Evolutionary conservation across 805 yeast genomes (phyloP).

Genomic region (Teunomyces atbi): DNA sequence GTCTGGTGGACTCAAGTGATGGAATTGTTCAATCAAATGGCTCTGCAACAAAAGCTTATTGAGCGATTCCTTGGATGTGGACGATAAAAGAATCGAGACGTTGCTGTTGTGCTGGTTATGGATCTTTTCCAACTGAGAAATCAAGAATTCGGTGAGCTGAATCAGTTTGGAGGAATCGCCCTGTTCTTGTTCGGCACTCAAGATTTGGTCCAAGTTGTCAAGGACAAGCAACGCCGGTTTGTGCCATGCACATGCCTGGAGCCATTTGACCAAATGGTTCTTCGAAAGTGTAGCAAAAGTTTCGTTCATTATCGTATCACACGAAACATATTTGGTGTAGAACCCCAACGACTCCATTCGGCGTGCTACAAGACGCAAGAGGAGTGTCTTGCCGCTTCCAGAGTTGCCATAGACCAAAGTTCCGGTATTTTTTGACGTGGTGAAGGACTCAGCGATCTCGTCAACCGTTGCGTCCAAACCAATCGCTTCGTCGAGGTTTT

Average conservation of each 20-base stretch:
- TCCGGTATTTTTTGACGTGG: constrained; percentile 49
- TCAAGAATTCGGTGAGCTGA: constrained; percentile 63
- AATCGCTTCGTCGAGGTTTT: constrained; percentile 33
- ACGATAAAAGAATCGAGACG: constrained; percentile 59
- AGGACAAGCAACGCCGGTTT: constrained; percentile 72
- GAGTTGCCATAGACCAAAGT: constrained; percentile 66
- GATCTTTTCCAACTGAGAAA: constrained; percentile 42
- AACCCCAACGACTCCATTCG: constrained; percentile 43
- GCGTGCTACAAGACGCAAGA: constrained; percentile 43
- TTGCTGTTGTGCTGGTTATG: constrained; percentile 43
- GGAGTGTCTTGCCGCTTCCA: constrained; percentile 78
- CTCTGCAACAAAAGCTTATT: constrained; percentile 61
- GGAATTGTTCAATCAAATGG: constrained; percentile 66
- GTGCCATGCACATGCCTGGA: constrained; percentile 65
- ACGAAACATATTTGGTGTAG: constrained; percentile 46
- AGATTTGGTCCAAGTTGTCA: constrained; percentile 74
- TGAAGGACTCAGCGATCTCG: constrained; percentile 38
- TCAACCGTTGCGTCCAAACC: constrained; percentile 54
- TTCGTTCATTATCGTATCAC: constrained; percentile 59
- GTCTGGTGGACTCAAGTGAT: constrained; percentile 65
- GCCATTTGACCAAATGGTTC: constrained; percentile 40
- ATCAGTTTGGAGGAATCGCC: constrained; percentile 59
- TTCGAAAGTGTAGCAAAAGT: constrained; percentile 45
- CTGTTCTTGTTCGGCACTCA: constrained; percentile 63
- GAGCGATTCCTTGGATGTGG: constrained; percentile 62